Base-by-base conservation (phyloP, 23 red algal genomes). In the Gracilaria gracilis region DNA sequence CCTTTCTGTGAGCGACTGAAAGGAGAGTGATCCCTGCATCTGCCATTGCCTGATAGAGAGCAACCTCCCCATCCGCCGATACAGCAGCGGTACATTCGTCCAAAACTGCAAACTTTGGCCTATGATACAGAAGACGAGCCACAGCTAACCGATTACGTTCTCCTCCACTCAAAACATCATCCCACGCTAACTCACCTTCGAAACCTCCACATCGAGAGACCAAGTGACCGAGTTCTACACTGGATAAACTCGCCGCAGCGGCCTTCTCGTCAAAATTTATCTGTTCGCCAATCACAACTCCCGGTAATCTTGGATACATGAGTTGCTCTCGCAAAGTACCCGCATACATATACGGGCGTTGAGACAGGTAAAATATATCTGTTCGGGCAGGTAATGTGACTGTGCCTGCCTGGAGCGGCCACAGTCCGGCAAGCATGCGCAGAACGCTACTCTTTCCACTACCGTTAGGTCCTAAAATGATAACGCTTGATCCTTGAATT, bases 11-110 rank as follows among this genome's bases (percentile, higher is more conserved):
- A 15, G 93, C 97, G 0, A 96, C 93, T 42, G 84, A 91, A 16
- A 95, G 61, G 35, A 95, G 55, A 19, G 94, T 88, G 9, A 92
- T 91, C 37, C 84, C 93, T 8, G 87, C 82, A 24, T 84, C 38
- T 78, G 79, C 57, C 66, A 98, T 82, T 19, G 91, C 90, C 53
- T 86, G 59, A 71, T 99, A 99, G 66, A 99, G 49, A 9, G 80
- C 78, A 34, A 81, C 88, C 85, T 99, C 97, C 38, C 89, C 88
- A 36, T 95, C 95, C 7, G 89, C 88, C 27, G 86, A 87, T 6
- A 99, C 79, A 33, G 97, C 97, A 35, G 92, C 90, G 23, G 97
- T 96, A 67, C 85, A 90, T 73, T 99, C 97, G 81, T 99, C 97
- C 32, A 93, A 79, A 27, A 99, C 83, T 32, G 93, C 93, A 72